Evolutionary conservation across 768 basidiomycete genomes (phyloP).

Genomic region (Leccinum aurantiacum): DNA sequence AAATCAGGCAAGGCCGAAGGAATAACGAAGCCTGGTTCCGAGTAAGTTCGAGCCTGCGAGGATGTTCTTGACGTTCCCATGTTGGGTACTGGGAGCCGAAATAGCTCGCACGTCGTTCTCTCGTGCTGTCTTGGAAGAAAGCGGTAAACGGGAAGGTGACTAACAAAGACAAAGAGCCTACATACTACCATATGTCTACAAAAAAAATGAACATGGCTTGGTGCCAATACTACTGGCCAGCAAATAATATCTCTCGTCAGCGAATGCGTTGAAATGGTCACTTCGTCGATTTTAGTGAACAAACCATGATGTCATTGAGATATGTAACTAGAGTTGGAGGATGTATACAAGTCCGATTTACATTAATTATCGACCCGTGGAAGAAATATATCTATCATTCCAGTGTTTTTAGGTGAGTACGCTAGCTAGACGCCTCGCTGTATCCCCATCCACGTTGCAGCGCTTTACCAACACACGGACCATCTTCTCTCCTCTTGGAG

Average conservation of each 20-base stretch:
- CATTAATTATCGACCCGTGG: background rate
- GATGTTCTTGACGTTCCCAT: constrained; percentile 45
- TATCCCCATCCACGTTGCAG: constrained; percentile 30
- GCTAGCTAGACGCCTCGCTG: constrained; percentile 21
- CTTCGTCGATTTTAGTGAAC: background rate
- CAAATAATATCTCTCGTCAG: too few species aligned
- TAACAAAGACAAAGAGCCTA: background rate
- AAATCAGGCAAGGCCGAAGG: constrained; percentile 25
- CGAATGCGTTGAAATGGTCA: too few species aligned
- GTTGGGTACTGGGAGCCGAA: constrained; percentile 19
- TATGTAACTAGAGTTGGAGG: background rate
- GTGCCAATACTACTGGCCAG: too few species aligned
- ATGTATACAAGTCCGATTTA: background rate
- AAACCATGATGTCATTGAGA: background rate
- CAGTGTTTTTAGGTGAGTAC: constrained; percentile 6
- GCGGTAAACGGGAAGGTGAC: background rate
- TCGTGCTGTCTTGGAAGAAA: background rate
- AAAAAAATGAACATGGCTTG: too few species aligned
- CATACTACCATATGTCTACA: too few species aligned
- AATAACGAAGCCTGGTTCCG: constrained; percentile 45
- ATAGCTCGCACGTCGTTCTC: constrained; percentile 11
- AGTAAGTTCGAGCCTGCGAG: constrained; percentile 38
- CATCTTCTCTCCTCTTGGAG: constrained; percentile 28
- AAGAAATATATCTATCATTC: background rate
- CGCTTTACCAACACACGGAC: constrained; percentile 25